Percentiles rank a stretch among this genome's conserved stretches.
phyloP scores from a whole-genome alignment of 2,329 filamentous ascomycete species.

The Colletotrichum sp. region DNA sequence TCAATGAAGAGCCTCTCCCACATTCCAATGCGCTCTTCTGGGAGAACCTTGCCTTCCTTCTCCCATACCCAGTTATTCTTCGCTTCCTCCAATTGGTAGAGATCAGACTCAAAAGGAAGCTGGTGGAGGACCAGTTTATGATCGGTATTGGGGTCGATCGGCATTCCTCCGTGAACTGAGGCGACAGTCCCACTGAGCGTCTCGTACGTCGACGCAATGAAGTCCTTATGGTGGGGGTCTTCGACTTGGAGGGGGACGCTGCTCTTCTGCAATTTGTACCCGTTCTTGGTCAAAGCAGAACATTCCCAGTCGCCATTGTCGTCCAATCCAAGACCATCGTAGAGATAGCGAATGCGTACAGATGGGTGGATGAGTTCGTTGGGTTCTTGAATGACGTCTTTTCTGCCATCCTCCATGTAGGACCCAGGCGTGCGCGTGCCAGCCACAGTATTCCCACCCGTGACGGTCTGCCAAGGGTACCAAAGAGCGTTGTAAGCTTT shows the following conservation, averaged over 20 bases:
- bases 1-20: conserved; percentile 25
- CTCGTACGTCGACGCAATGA: conserved; percentile 8
- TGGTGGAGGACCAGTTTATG: conserved; percentile 12
- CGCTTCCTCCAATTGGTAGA: conserved; percentile 8
- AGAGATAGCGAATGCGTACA: conserved; percentile 36
- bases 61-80: conserved; percentile 17
- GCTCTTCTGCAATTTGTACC: conserved; percentile 8
- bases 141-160: neutral
- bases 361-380: conserved; percentile 35
- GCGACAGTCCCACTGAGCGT: conserved; percentile 3
- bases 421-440: conserved; percentile 26
- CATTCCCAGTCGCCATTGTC: conserved; percentile 30
- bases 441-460: neutral
- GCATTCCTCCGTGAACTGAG: neutral
- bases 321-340: conserved; percentile 31
- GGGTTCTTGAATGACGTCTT: neutral
- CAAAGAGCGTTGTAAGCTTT: neutral
- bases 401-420: conserved; percentile 24
- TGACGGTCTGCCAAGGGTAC: conserved; percentile 2
- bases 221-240: neutral
- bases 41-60: neutral
- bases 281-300: conserved; percentile 19
- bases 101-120: conserved; percentile 20
- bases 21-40: conserved; percentile 25
- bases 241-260: neutral